A percentile compares a stretch with the other conserved stretches of the same genome.
Evolutionary conservation across 345 rosid species (phyloP).

Genomic region (Ceriops decandra): DNA sequence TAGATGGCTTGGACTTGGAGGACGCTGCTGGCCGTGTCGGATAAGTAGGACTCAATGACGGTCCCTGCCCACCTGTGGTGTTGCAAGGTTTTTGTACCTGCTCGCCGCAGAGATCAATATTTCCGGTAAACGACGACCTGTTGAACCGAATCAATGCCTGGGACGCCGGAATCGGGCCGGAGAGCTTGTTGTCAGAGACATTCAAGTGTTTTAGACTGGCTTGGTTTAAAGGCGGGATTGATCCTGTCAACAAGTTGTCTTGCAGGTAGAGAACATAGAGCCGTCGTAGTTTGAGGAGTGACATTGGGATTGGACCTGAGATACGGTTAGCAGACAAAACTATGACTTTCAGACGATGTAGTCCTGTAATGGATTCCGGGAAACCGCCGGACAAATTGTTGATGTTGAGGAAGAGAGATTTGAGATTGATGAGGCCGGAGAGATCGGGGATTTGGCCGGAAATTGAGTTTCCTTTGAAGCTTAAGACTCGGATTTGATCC

Average conservation of each 20-base stretch:
- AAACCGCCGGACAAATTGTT: conserved; percentile 75
- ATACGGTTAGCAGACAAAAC: conserved; percentile 52
- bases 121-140: conserved; percentile 52
- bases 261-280: conserved; percentile 57
- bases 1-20: conserved; percentile 34
- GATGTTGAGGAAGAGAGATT: conserved; percentile 58
- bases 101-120: conserved; percentile 66
- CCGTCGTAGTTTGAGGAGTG: conserved; percentile 53
- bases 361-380: conserved; percentile 56
- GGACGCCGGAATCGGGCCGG: conserved; percentile 72
- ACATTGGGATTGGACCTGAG: conserved; percentile 61
- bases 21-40: conserved; percentile 22
- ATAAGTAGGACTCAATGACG: conserved; percentile 29
- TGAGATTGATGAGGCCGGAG: conserved; percentile 69
- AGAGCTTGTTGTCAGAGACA: conserved; percentile 66
- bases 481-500: conserved; percentile 83
- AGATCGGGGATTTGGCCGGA: conserved; percentile 69
- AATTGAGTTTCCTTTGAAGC: conserved; percentile 79
- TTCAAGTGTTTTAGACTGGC: conserved; percentile 75
- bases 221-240: conserved; percentile 75
- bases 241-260: conserved; percentile 57
- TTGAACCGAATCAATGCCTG: conserved; percentile 65
- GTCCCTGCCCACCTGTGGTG: conserved; percentile 11
- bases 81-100: conserved; percentile 57
- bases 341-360: conserved; percentile 74